Evolutionary conservation across 2,329 filamentous ascomycete genomes (phyloP), one percentile per base, ranked within the genome.

Genomic region (Thermothelomyces thermophilus): DNA sequence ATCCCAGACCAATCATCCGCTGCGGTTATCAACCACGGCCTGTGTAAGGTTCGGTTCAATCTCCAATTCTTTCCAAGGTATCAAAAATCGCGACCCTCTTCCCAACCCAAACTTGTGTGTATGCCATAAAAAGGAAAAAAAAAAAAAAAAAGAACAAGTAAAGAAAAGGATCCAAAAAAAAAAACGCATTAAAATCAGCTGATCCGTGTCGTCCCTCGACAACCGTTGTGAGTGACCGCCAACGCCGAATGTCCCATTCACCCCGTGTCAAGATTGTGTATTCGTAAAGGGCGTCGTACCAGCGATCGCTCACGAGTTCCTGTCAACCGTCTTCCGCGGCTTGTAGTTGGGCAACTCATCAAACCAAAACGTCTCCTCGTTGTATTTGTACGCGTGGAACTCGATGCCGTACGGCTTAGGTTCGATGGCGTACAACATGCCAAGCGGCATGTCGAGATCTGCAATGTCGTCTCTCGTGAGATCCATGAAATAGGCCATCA

Each of bases 401-500:
- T 95, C 91, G 51, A 96, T 90, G 13, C 93, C 93, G 59, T 98
- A 98, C 1, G 93, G 93, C 75, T 96, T 96, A 30, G 93, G 93
- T 68, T 98, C 91, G 41, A 98, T 85, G 59, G 90, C 87, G 67
- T 95, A 98, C 7, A 96, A 75, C 75, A 95, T 90, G 16, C 93
- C 93, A 42, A 98, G 73, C 0, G 93, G 93, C 40, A 96, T 87
- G 63, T 97, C 91, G 54, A 98, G 79, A 61, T 96, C 89, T 11
- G 93, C 91, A 54, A 98, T 94, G 62, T 95, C 87, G 56, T 95
- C 84, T 31, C 90, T 78, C 43, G 87, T 90, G 46, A 97, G 74
- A 52, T 95, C 90, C 73, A 93, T 90, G 70, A 98, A 98, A 69
- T 98, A 98, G 1, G 91, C 90, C 68, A 98, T 84, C 53, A 98